These are phyloP conservation scores for Drechslerella dactyloides DNA, from an alignment of 2,329 filamentous ascomycete species.

Conservation along the genomic window DNA sequence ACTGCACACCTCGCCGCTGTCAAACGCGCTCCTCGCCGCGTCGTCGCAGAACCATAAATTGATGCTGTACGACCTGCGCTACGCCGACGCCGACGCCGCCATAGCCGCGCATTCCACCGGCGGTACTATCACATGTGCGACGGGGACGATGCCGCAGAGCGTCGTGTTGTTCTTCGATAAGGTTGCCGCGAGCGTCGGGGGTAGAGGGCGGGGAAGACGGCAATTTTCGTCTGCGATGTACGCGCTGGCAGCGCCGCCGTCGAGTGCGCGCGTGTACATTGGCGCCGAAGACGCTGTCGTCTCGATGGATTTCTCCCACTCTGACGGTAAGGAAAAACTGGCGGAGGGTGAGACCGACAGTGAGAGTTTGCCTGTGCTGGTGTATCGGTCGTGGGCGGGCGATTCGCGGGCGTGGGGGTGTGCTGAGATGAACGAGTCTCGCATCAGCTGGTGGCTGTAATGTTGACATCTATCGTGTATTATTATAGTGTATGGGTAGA, in stretches of 20 bases:
- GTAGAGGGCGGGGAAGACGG: not conserved
- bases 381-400: constrained; percentile 49
- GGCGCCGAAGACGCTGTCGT: constrained; percentile 13
- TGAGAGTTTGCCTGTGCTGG: constrained; percentile 4
- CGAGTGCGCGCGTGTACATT: constrained; percentile 20
- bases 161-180: no score
- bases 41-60: constrained; percentile 31
- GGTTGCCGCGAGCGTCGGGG: no score
- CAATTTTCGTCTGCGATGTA: constrained; percentile 8
- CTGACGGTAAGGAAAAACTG: no score
- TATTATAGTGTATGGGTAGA: no score
- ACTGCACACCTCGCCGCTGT: constrained; percentile 27
- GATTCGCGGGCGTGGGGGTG: no score
- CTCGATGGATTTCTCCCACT: constrained; percentile 32
- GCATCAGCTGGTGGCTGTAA: no score
- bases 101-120: no score
- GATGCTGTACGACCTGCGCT: constrained; percentile 40
- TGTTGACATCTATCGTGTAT: no score
- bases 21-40: constrained; percentile 17
- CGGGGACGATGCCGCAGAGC: no score
- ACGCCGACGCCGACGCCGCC: not conserved
- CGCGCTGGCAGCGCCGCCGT: constrained; percentile 11
- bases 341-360: no score
- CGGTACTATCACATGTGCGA: no score
- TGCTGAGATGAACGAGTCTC: no score